Conservation (phyloP, 1,284 basidiomycete genomes). For the Leccinum colubrinum region DNA sequence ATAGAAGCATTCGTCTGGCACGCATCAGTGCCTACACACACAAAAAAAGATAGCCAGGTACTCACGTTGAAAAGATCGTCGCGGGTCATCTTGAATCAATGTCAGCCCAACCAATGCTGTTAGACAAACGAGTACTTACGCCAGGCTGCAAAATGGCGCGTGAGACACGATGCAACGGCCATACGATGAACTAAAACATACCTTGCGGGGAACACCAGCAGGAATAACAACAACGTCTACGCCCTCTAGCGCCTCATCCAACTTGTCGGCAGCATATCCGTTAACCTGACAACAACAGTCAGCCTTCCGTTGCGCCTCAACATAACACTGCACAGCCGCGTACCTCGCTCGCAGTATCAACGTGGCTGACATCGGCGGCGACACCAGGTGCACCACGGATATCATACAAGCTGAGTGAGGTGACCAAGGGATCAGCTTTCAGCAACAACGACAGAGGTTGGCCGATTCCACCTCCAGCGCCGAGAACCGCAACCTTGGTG, state of each 20-base stretch:
- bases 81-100: slow-evolving; percentile 77
- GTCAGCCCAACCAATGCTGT: slow-evolving; percentile 19
- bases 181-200: slow-evolving; percentile 35
- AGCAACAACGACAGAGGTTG: slow-evolving; percentile 89
- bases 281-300: slow-evolving; percentile 50
- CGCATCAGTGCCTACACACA: background rate
- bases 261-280: slow-evolving; percentile 81
- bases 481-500: slow-evolving; percentile 87
- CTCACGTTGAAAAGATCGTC: slow-evolving; percentile 98
- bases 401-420: slow-evolving; percentile 81
- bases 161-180: slow-evolving; percentile 25
- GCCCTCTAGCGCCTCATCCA: slow-evolving; percentile 84
- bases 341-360: slow-evolving; percentile 88
- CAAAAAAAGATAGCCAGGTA: slow-evolving; percentile 8
- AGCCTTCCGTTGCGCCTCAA: slow-evolving; percentile 1
- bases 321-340: slow-evolving; percentile 17
- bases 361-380: slow-evolving; percentile 90
- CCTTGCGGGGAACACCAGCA: slow-evolving; percentile 95
- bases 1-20: slow-evolving; percentile 89
- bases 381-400: slow-evolving; percentile 93
- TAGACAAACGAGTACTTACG: slow-evolving; percentile 46
- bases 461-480: slow-evolving; percentile 92
- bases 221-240: slow-evolving; percentile 95
- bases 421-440: slow-evolving; percentile 83
- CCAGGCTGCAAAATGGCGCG: slow-evolving; percentile 52